Conservation (phyloP, 352 stramenopile genomes). For the Phytophthora tentaculata region DNA sequence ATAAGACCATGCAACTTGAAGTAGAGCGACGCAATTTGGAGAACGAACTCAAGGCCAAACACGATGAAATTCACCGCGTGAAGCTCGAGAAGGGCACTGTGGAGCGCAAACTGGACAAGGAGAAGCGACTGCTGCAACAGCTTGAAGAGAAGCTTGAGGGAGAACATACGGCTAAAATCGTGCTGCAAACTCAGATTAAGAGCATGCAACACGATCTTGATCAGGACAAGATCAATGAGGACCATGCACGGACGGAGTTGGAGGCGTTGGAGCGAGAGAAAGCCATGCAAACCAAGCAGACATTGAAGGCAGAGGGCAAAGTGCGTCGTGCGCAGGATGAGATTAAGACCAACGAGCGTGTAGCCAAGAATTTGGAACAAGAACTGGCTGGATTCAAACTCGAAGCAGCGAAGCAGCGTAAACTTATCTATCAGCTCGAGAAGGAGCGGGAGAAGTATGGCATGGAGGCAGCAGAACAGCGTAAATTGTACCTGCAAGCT, state of each 20-base stretch:
- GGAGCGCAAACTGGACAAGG: slow-evolving; percentile 90
- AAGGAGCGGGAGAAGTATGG: slow-evolving; percentile 94
- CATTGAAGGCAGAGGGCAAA: slow-evolving; percentile 84
- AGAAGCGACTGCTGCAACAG: slow-evolving; percentile 87
- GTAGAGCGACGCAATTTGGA: slow-evolving; percentile 82
- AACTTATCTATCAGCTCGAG: slow-evolving; percentile 92
- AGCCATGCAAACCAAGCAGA: slow-evolving; percentile 83
- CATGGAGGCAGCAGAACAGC: slow-evolving; percentile 86
- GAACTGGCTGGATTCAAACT: slow-evolving; percentile 85
- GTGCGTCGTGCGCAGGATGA: slow-evolving; percentile 89
- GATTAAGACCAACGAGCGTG: slow-evolving; percentile 92
- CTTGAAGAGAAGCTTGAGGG: slow-evolving; percentile 92
- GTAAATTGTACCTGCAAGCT: slow-evolving; percentile 82
- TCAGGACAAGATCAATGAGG: slow-evolving; percentile 79
- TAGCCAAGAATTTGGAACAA: slow-evolving; percentile 88
- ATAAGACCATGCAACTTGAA: slow-evolving; percentile 87
- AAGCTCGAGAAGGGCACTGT: slow-evolving; percentile 90
- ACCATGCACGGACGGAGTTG: slow-evolving; percentile 76
- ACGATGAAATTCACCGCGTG: slow-evolving; percentile 86
- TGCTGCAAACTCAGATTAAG: slow-evolving; percentile 86
- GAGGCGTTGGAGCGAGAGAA: slow-evolving; percentile 90
- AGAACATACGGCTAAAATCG: slow-evolving; percentile 86
- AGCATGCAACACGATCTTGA: slow-evolving; percentile 84
- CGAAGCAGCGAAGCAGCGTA: slow-evolving; percentile 89
- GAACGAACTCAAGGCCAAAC: slow-evolving; percentile 85